A percentile compares a stretch with the other conserved stretches of the same genome.
Evolutionary conservation across 257 asterid genomes (phyloP).

Genomic region (Gardenia jasminoides): DNA sequence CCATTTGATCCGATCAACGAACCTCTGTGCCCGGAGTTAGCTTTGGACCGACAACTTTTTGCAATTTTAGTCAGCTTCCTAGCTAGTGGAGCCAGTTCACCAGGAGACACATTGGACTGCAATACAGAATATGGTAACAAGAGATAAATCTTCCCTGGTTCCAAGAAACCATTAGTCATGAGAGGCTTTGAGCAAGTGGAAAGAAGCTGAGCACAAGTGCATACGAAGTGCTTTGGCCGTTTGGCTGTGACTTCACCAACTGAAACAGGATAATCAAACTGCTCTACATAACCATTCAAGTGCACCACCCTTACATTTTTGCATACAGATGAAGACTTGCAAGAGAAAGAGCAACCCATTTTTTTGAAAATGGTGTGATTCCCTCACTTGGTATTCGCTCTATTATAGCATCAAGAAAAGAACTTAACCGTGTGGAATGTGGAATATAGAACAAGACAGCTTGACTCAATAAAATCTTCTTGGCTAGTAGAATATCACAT

Average conservation of each 20-base stretch:
- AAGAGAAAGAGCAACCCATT: slow-evolving; percentile 42
- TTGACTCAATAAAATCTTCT: background rate
- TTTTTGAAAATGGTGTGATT: background rate
- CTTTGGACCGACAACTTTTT: slow-evolving; percentile 15
- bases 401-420: no score
- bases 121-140: slow-evolving; percentile 49
- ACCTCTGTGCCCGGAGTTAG: background rate
- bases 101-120: slow-evolving; percentile 39
- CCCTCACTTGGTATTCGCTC: no score
- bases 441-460: no score
- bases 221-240: slow-evolving; percentile 34
- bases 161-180: slow-evolving; percentile 26
- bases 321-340: slow-evolving; percentile 16
- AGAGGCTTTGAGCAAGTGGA: slow-evolving; percentile 40
- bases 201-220: slow-evolving; percentile 50
- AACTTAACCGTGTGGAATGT: no score
- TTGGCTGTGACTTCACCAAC: slow-evolving; percentile 44
- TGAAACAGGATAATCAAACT: slow-evolving; percentile 40
- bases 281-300: slow-evolving; percentile 43
- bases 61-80: slow-evolving; percentile 43
- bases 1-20: background rate
- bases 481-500: background rate
- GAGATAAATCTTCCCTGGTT: slow-evolving; percentile 46
- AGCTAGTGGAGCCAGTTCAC: slow-evolving; percentile 47
- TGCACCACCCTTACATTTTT: slow-evolving; percentile 39